These are phyloP conservation scores for Fusarium musae DNA, from an alignment of 2,329 filamentous ascomycete genomes.

Conservation along the genomic window DNA sequence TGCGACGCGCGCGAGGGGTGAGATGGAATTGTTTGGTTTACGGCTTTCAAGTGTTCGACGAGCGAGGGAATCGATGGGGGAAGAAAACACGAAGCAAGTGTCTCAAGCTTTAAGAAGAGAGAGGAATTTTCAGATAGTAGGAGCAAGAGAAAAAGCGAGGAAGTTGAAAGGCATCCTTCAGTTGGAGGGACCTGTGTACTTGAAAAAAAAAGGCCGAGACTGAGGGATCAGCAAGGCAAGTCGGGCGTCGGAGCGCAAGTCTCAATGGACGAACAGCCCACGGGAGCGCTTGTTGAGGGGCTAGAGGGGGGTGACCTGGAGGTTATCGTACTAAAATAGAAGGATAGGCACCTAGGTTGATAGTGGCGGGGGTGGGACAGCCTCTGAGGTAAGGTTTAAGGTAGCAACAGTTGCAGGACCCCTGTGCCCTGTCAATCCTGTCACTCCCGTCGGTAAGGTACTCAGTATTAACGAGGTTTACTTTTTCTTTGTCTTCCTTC, in stretches of 20 bases:
- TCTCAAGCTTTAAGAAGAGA: background rate
- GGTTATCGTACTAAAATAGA: slow-evolving; percentile 35
- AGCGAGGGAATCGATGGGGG: background rate
- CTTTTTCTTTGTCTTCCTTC: background rate
- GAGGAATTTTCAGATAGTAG: background rate
- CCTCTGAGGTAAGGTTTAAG: slow-evolving; percentile 16
- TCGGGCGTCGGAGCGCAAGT: slow-evolving; percentile 13
- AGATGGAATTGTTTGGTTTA: slow-evolving; percentile 1
- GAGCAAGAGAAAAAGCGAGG: slow-evolving; percentile 5
- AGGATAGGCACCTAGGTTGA: slow-evolving; percentile 20
- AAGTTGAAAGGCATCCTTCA: slow-evolving; percentile 22
- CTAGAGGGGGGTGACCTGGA: slow-evolving; percentile 15
- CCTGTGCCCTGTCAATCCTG: slow-evolving; percentile 28
- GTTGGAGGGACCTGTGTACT: slow-evolving; percentile 28
- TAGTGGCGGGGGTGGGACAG: slow-evolving; percentile 48
- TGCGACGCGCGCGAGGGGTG: slow-evolving; percentile 25
- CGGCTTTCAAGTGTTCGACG: slow-evolving; percentile 2
- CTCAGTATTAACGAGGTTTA: background rate
- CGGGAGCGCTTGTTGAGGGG: slow-evolving; percentile 31
- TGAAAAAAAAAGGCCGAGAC: slow-evolving; percentile 33
- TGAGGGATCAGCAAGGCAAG: slow-evolving; percentile 11
- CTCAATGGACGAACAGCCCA: slow-evolving; percentile 34
- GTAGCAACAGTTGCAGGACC: slow-evolving; percentile 15
- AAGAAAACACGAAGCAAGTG: background rate
- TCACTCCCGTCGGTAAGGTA: slow-evolving; percentile 8